Percentiles rank a stretch among this genome's conserved stretches.
phyloP scores from a whole-genome alignment of 768 basidiomycete genomes.

The Lentinula sp. region DNA sequence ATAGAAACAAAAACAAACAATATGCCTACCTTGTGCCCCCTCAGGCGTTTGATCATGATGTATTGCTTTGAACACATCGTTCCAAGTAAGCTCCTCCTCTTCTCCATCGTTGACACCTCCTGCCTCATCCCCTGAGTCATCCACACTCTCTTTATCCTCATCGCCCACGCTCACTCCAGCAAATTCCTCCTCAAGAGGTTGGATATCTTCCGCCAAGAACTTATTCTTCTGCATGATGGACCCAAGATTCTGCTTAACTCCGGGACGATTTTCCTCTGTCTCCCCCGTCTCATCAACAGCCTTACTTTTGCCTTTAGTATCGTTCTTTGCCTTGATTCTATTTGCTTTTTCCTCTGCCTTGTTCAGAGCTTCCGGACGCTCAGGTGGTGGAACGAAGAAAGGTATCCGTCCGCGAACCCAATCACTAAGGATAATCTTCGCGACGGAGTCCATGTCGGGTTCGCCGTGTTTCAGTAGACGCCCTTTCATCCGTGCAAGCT shows the following conservation, averaged over 20 bases:
- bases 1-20: background rate
- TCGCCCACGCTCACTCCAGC: slow-evolving; percentile 33
- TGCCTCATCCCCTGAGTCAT: slow-evolving; percentile 31
- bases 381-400: slow-evolving; percentile 91
- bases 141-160: slow-evolving; percentile 30
- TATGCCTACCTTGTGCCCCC: background rate
- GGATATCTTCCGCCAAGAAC: slow-evolving; percentile 82
- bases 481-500: slow-evolving; percentile 86
- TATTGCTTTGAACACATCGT: slow-evolving; percentile 75
- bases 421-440: slow-evolving; percentile 92
- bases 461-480: slow-evolving; percentile 92
- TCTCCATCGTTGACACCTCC: slow-evolving; percentile 28
- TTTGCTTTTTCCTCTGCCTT: slow-evolving; percentile 52
- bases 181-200: slow-evolving; percentile 41
- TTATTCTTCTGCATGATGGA: slow-evolving; percentile 87
- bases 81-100: slow-evolving; percentile 69
- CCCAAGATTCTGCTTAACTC: slow-evolving; percentile 82
- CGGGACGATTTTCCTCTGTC: slow-evolving; percentile 30
- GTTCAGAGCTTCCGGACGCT: slow-evolving; percentile 67
- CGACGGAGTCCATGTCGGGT: slow-evolving; percentile 85
- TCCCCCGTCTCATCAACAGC: slow-evolving; percentile 27
- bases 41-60: slow-evolving; percentile 10
- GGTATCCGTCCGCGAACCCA: slow-evolving; percentile 98
- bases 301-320: slow-evolving; percentile 52
- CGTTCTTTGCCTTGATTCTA: slow-evolving; percentile 32